A percentile compares a stretch with the other conserved stretches of the same genome.
phyloP scores from a whole-genome alignment of 2,329 filamentous ascomycete species.

The Fusarium zealandicum region DNA sequence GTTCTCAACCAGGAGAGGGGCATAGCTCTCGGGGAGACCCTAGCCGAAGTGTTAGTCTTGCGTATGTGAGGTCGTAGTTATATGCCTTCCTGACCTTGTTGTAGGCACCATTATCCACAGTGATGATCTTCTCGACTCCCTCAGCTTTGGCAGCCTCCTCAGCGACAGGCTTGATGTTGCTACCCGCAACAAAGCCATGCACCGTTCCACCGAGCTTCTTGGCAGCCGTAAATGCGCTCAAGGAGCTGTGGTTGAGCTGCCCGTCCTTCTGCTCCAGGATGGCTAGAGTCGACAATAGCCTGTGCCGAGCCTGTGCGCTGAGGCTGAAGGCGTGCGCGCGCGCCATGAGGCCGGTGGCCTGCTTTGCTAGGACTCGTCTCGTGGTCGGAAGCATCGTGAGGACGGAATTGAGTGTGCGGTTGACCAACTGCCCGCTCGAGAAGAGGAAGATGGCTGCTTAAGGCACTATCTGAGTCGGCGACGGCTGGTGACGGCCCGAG shows the following conservation, averaged over 20 bases:
- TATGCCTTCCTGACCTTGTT: slow-evolving; percentile 71
- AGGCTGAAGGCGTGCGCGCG: slow-evolving; percentile 37
- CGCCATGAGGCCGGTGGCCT: slow-evolving; percentile 39
- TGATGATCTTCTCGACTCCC: slow-evolving; percentile 90
- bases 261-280: slow-evolving; percentile 93
- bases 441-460: slow-evolving; percentile 14
- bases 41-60: slow-evolving; percentile 45
- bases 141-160: slow-evolving; percentile 87
- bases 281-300: slow-evolving; percentile 85
- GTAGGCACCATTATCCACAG: slow-evolving; percentile 87
- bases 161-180: slow-evolving; percentile 76
- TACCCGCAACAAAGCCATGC: slow-evolving; percentile 87
- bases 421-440: slow-evolving; percentile 22
- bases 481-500: slow-evolving; percentile 52
- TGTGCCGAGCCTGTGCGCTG: slow-evolving; percentile 44
- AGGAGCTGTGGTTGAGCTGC: slow-evolving; percentile 80
- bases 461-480: slow-evolving; percentile 30
- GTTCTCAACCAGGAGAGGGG: slow-evolving; percentile 92
- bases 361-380: slow-evolving; percentile 41
- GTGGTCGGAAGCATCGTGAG: slow-evolving; percentile 45
- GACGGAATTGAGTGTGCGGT: slow-evolving; percentile 17
- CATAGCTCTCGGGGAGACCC: slow-evolving; percentile 93
- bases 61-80: not conserved
- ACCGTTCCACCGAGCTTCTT: slow-evolving; percentile 85
- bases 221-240: slow-evolving; percentile 86